Percentiles rank a stretch among this genome's conserved stretches.
Evolutionary conservation across 2,329 filamentous ascomycete genomes (phyloP).

Genomic region (Alternaria gansuensis): DNA sequence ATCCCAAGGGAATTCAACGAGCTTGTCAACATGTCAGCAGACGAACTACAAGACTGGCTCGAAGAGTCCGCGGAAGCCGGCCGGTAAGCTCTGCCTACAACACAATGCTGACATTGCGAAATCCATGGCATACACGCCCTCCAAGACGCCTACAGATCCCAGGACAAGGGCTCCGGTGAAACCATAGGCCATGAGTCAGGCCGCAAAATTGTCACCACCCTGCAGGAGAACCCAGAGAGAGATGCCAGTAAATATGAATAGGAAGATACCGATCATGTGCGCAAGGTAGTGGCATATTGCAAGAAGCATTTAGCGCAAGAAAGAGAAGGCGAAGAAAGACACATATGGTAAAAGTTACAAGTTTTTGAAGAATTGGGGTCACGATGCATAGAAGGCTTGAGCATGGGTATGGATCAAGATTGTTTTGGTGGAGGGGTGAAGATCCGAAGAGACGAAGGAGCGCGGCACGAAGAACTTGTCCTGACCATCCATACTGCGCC

Average conservation of each 20-base stretch:
- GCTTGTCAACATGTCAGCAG: slow-evolving; percentile 71
- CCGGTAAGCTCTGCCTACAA: slow-evolving; percentile 54
- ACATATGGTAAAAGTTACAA: slow-evolving; percentile 66
- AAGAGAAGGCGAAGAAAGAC: slow-evolving; percentile 63
- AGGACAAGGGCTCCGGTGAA: slow-evolving; percentile 64
- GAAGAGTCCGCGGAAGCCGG: slow-evolving; percentile 67
- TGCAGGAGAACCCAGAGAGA: slow-evolving; percentile 69
- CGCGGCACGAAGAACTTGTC: not conserved
- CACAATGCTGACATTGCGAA: slow-evolving; percentile 6
- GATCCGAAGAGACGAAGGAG: not conserved
- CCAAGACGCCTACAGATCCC: slow-evolving; percentile 39
- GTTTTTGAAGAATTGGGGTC: slow-evolving; percentile 48
- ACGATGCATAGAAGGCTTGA: slow-evolving; percentile 48
- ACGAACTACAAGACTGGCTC: slow-evolving; percentile 70
- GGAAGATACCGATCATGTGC: slow-evolving; percentile 67
- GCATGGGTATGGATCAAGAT: not conserved
- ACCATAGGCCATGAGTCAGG: slow-evolving; percentile 70
- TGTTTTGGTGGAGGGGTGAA: not conserved
- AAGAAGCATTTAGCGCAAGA: slow-evolving; percentile 74
- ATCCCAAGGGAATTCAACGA: slow-evolving; percentile 68
- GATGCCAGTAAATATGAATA: slow-evolving; percentile 66
- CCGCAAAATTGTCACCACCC: slow-evolving; percentile 69
- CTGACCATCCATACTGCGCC: not conserved
- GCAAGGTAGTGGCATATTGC: slow-evolving; percentile 70
- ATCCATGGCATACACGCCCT: not conserved